Base-by-base conservation (phyloP, 805 yeast genomes). In the Candida pseudofarinosa region DNA sequence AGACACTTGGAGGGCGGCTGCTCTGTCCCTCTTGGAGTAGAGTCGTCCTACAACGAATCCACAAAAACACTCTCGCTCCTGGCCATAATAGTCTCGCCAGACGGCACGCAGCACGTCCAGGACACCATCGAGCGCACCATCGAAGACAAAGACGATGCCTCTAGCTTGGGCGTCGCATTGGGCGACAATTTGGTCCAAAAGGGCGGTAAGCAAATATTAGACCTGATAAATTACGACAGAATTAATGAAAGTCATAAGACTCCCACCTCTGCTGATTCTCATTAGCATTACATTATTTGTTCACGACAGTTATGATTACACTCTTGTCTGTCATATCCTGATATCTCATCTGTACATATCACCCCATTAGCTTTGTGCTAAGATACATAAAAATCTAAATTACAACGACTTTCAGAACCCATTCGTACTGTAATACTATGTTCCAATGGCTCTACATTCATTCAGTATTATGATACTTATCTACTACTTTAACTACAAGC, bases 1-100 rank as follows among this genome's bases (percentile, higher is more conserved):
- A 77, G 91, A 63, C 74, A 85, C 18, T 74, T 93, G 46, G 98
- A 93, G 68, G 99, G 98, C 47, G 99, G 99, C 6, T 93, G 99
- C 65, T 88, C 97, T 1, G 97, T 93, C 14, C 99, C 99, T 4
- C 86, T 93, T 50, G 99, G 99, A 40, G 96, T 88, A 20, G 76
- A 80, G 49, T 73, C 89, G n/a, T 50, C 55, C 6, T 85, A 76
- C 50, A 63, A 76, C 41, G 65, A 61, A 16, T 51, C 39, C 1
- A 71, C 80, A 0, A 64, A 73, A 31, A 50, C 49, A 6, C 71
- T 89, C 42, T 55, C 59, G 3, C 65, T 90, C 48, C 77, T 79
- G 49, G 95, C 86, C 4, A 74, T 85, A 31, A 95, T 91, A 13
- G 85, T 89, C 26, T 79, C 85, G 47, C 90, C 90, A 7, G 96